Evolutionary conservation across 257 asterid species (phyloP).

Genomic region (Nicotiana sylvestris): DNA sequence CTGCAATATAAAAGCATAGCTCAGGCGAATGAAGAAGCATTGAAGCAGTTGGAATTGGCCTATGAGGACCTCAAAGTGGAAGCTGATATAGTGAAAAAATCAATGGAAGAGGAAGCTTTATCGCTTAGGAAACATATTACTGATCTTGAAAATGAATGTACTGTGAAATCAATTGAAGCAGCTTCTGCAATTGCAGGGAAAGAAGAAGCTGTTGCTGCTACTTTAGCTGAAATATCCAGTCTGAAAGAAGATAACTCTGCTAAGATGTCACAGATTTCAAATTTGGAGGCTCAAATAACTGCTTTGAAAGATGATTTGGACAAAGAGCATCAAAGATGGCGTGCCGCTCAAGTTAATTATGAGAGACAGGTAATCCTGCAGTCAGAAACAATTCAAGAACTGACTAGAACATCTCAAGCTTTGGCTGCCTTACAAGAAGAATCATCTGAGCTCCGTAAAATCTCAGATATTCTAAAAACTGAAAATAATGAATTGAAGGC

Average conservation of each 20-base stretch:
- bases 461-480: slow-evolving; percentile 45
- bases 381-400: slow-evolving; percentile 91
- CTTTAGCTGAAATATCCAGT: slow-evolving; percentile 55
- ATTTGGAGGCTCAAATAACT: slow-evolving; percentile 57
- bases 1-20: slow-evolving; percentile 89
- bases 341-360: slow-evolving; percentile 75
- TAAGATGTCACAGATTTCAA: slow-evolving; percentile 63
- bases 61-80: slow-evolving; percentile 59
- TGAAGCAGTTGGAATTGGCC: slow-evolving; percentile 60
- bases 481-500: slow-evolving; percentile 60
- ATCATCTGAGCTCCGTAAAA: slow-evolving; percentile 67
- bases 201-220: slow-evolving; percentile 71
- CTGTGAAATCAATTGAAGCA: slow-evolving; percentile 58
- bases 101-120: slow-evolving; percentile 57
- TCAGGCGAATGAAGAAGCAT: slow-evolving; percentile 77
- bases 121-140: slow-evolving; percentile 45
- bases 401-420: slow-evolving; percentile 82
- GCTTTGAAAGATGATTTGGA: slow-evolving; percentile 74
- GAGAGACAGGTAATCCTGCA: slow-evolving; percentile 95
- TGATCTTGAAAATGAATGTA: slow-evolving; percentile 61
- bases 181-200: slow-evolving; percentile 60
- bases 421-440: slow-evolving; percentile 64
- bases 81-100: slow-evolving; percentile 58
- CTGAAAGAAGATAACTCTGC: slow-evolving; percentile 59
- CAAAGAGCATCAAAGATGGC: slow-evolving; percentile 72